A percentile compares a stretch with the other conserved stretches of the same genome.
These are phyloP conservation scores for Epichloe gansuensis DNA, from an alignment of 2,329 filamentous ascomycete genomes.

Conservation along the genomic window DNA sequence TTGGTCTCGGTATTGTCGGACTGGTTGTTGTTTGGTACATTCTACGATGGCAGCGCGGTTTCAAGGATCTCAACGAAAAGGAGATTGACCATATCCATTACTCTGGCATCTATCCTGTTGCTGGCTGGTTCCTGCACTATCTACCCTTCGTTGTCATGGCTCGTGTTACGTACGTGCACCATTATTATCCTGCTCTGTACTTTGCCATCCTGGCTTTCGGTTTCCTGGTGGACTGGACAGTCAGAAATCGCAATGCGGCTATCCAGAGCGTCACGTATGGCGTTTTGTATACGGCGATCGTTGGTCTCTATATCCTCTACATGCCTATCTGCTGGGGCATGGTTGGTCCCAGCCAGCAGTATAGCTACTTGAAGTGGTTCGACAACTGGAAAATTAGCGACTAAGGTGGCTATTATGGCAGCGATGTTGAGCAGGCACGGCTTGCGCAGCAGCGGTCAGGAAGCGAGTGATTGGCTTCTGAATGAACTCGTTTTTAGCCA, in stretches of 20 bases:
- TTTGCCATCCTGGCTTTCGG: conserved; percentile 86
- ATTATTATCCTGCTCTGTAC: conserved; percentile 97
- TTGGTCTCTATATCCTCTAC: conserved; percentile 81
- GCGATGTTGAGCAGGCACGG: background rate
- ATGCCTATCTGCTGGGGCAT: conserved; percentile 95
- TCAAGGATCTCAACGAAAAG: conserved; percentile 61
- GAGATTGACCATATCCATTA: conserved; percentile 96
- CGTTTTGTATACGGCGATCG: conserved; percentile 58
- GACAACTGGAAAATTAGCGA: conserved; percentile 75
- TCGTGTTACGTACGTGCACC: conserved; percentile 96
- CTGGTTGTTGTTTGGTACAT: conserved; percentile 72
- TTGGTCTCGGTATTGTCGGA: conserved; percentile 60
- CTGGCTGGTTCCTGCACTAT: conserved; percentile 95
- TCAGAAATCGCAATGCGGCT: conserved; percentile 51
- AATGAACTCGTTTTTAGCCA: background rate
- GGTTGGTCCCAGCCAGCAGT: conserved; percentile 72
- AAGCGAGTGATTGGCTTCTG: background rate
- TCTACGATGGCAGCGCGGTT: conserved; percentile 92
- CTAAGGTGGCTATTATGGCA: conserved; percentile 12
- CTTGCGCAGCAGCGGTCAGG: background rate
- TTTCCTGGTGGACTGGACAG: conserved; percentile 78
- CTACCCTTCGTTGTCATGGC: conserved; percentile 95
- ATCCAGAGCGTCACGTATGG: conserved; percentile 61
- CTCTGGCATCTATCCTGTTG: conserved; percentile 75
- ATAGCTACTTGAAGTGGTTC: conserved; percentile 91